These are phyloP conservation scores for Cenchrus americanus DNA, from an alignment of 176 grass and related monocot genomes.

Conservation along the genomic window DNA sequence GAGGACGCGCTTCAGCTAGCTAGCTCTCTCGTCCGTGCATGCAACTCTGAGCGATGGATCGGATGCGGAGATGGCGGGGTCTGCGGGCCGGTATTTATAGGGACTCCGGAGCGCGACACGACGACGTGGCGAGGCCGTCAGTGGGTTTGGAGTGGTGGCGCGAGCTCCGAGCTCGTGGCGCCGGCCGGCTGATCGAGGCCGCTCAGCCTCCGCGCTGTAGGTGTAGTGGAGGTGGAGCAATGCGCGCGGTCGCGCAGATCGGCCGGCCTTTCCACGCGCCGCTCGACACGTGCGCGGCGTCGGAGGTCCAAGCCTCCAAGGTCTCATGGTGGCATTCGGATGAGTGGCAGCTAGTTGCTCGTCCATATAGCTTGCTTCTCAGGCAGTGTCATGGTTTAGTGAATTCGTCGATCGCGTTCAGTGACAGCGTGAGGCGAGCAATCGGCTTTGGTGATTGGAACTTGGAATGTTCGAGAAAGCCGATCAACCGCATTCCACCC, in stretches of 20 bases:
- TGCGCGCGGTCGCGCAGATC: conserved; percentile 31
- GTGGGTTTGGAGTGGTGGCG: conserved; percentile 40
- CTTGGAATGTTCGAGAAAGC: conserved; percentile 7
- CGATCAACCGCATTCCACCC: neutral
- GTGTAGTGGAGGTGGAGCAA: conserved; percentile 51
- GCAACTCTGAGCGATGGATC: conserved; percentile 27
- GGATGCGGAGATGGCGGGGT: conserved; percentile 19
- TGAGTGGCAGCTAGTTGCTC: neutral
- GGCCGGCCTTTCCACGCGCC: neutral
- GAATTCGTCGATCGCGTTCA: neutral
- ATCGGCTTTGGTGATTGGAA: neutral
- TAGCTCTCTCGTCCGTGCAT: neutral
- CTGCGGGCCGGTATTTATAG: conserved; percentile 45
- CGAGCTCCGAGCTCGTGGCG: conserved; percentile 20
- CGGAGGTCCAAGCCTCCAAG: neutral
- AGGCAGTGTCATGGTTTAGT: neutral
- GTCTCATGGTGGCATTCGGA: neutral
- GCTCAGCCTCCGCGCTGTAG: neutral
- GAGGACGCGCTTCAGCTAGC: neutral
- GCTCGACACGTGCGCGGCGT: conserved; percentile 40
- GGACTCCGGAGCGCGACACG: neutral
- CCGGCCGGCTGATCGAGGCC: conserved; percentile 15
- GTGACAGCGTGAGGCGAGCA: neutral
- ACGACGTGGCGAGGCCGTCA: neutral
- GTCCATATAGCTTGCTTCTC: neutral